These are phyloP conservation scores for Xylaria bambusicola DNA, from an alignment of 495 filamentous ascomycete genomes.

Conservation along the genomic window DNA sequence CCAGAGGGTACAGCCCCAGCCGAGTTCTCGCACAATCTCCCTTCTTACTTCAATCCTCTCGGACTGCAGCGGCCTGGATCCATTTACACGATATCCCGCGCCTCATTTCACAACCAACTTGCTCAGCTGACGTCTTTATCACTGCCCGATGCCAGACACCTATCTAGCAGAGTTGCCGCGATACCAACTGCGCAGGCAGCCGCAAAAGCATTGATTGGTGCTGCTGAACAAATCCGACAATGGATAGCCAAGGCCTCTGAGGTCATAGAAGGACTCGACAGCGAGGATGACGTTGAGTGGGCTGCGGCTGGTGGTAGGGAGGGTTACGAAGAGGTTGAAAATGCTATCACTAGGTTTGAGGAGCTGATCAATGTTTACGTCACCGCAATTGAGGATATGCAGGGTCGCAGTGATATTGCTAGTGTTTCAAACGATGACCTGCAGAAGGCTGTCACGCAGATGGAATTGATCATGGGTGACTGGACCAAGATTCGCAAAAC, in stretches of 20 bases:
- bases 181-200: slow-evolving; percentile 81
- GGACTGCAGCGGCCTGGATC: slow-evolving; percentile 66
- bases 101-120: slow-evolving; percentile 88
- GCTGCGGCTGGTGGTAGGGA: slow-evolving; percentile 89
- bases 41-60: slow-evolving; percentile 55
- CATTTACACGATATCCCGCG: slow-evolving; percentile 84
- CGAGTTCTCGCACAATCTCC: slow-evolving; percentile 43
- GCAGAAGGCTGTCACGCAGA: slow-evolving; percentile 72
- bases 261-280: slow-evolving; percentile 80
- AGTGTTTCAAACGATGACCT: slow-evolving; percentile 68
- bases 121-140: slow-evolving; percentile 78
- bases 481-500: slow-evolving; percentile 79
- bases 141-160: slow-evolving; percentile 76
- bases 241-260: slow-evolving; percentile 92
- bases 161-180: slow-evolving; percentile 77
- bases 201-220: slow-evolving; percentile 71
- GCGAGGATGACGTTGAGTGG: slow-evolving; percentile 97
- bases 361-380: slow-evolving; percentile 87
- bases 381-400: slow-evolving; percentile 83
- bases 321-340: slow-evolving; percentile 85
- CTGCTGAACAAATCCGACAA: slow-evolving; percentile 84
- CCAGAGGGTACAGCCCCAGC: slow-evolving; percentile 34
- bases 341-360: slow-evolving; percentile 82
- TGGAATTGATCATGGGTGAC: slow-evolving; percentile 80
- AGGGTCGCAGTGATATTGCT: slow-evolving; percentile 74